Percentiles rank a stretch among this genome's conserved stretches.
Conservation (phyloP, 2,329 filamentous ascomycete species). For the Camillea tinctor region DNA sequence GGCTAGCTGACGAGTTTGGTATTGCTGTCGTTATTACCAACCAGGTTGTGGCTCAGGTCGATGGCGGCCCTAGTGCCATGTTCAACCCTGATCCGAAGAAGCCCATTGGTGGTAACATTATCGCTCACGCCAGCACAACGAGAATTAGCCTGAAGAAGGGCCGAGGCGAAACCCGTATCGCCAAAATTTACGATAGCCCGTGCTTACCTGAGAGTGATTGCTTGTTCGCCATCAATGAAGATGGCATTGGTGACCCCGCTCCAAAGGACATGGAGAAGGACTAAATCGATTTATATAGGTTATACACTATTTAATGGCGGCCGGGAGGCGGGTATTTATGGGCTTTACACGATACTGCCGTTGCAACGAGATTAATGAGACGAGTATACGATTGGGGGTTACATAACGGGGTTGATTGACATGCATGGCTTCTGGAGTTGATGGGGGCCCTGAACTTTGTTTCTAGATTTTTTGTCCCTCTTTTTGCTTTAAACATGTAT, state of each 20-base stretch:
- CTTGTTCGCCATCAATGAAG: conserved; percentile 94
- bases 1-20: conserved; percentile 80
- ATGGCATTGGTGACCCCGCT: conserved; percentile 92
- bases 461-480: neutral
- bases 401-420: conserved; percentile 4
- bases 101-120: conserved; percentile 97
- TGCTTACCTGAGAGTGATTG: conserved; percentile 96
- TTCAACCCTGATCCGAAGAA: conserved; percentile 99
- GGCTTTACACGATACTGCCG: neutral
- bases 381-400: conserved; percentile 17
- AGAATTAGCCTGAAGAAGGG: conserved; percentile 95
- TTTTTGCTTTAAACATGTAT: conserved; percentile 1
- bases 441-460: conserved; percentile 3
- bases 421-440: conserved; percentile 26
- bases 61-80: conserved; percentile 94
- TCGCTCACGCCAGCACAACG: conserved; percentile 95
- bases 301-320: neutral
- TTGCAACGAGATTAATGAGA: conserved; percentile 4
- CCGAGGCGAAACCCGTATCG: conserved; percentile 89
- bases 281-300: conserved; percentile 8
- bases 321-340: neutral
- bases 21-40: conserved; percentile 99
- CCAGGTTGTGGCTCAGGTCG: conserved; percentile 96
- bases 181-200: conserved; percentile 98
- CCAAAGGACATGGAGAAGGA: conserved; percentile 91